Evolutionary conservation across 345 rosid species (phyloP).

Genomic region (Raphanus raphanistrum): DNA sequence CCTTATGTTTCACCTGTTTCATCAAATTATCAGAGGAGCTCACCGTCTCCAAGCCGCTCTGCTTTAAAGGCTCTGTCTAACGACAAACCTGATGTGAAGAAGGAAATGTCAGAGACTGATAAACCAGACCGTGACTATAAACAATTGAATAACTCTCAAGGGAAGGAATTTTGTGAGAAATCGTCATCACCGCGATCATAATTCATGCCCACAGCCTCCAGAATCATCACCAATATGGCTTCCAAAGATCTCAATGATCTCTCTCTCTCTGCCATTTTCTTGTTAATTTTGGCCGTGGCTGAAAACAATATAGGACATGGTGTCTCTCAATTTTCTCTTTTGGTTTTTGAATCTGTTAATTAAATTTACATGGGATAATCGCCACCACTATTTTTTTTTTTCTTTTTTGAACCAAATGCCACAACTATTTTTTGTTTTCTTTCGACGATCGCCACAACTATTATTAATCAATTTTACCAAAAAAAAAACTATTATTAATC

Average conservation of each 20-base stretch:
- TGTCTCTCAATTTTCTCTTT: conserved; percentile 7
- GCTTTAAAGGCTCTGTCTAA: conserved; percentile 17
- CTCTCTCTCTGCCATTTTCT: conserved; percentile 23
- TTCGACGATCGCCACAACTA: no score
- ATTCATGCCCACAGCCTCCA: conserved; percentile 1
- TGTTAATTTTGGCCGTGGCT: conserved; percentile 22
- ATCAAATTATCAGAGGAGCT: conserved; percentile 24
- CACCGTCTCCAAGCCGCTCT: conserved; percentile 20
- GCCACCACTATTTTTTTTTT: no score
- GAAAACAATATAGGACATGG: conserved; percentile 21
- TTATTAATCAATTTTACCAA: no score
- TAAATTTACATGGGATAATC: conserved; percentile 1
- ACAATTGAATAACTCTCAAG: neutral
- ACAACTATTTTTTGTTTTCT: no score
- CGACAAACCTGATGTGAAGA: conserved; percentile 28
- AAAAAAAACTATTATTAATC: no score
- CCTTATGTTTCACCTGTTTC: conserved; percentile 15
- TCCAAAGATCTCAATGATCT: conserved; percentile 24
- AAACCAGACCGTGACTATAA: conserved; percentile 6
- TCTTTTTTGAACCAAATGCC: no score
- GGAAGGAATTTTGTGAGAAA: neutral
- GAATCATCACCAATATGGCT: conserved; percentile 6
- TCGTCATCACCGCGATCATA: conserved; percentile 26
- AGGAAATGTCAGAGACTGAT: conserved; percentile 13
- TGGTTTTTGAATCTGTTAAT: conserved; percentile 31